Evolutionary conservation across 306 rosid species (phyloP), one percentile per base, ranked within the genome.

Genomic region (Oemleria cerasiformis): DNA sequence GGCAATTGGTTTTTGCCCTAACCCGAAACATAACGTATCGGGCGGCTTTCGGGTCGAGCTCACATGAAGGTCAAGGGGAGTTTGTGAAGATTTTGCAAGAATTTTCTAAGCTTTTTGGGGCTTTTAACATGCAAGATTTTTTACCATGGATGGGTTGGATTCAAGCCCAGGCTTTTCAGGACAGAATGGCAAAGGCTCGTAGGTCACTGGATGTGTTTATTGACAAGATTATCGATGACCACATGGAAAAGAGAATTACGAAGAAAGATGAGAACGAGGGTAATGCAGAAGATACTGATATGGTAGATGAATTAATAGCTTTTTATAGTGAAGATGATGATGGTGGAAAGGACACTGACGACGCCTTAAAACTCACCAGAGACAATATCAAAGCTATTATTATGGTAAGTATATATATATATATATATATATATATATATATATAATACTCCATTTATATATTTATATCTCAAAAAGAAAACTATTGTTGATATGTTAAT

Each of bases 271-370:
- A 4, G 1, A 21, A 23, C 5, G 83, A 68, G 7, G 75, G 9
- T 6, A 16, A 14, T 47, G 2, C 30, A 25, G 30, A 25, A 25
- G 78, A 79, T 30, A 19, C 59, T 0, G 79, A 79, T 63, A 79
- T 79, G 83, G 83, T 73, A 5, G 78, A 79, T 47, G 83, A 79
- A 62, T 54, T 79, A 40, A 54, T 79, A 34, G 83, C 79, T 23
- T 79, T 73, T 34, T 38, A 43, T 8, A 25, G 42, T 8, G 74
- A 61, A 20, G 71, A 68, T 17, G 47, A 68, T 21, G 66, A 68
- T 17, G 47, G 63, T 23, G 12, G 15, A 30, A 78, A 43, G 5
- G 61, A 79, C 19, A 17, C 19, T 43, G 67, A 78, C 23, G 78
- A 68, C 48, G 8, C 23, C 44, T 71, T 73, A 15, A 40, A 40